phyloP scores from a whole-genome alignment of 2,329 filamentous ascomycete species.

The Nannizzia gypsea region DNA sequence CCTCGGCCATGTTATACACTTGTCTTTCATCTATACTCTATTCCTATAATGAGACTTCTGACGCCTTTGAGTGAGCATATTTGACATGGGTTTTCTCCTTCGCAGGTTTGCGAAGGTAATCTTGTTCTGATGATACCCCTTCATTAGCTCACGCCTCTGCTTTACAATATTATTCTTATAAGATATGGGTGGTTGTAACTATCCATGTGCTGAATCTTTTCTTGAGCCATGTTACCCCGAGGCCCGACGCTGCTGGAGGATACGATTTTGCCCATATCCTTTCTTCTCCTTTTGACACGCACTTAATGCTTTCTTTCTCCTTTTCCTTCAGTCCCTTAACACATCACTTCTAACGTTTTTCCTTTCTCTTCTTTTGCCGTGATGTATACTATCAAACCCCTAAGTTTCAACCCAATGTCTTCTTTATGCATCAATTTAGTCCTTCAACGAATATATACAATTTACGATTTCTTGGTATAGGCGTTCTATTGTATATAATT shows the following conservation, averaged over 20 bases:
- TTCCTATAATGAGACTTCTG: not conserved
- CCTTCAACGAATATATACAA: not conserved
- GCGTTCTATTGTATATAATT: not conserved
- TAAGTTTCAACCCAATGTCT: not conserved
- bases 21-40: not conserved
- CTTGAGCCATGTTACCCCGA: not conserved
- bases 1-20: not conserved
- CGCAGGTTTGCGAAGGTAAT: not conserved
- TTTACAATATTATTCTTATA: constrained; percentile 3
- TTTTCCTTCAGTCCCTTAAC: too few relatives aligned
- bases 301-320: constrained; percentile 24
- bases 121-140: constrained; percentile 4
- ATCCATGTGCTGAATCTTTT: not conserved
- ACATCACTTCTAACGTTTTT: constrained; percentile 18
- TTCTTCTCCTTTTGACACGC: not conserved
- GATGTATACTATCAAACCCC: not conserved
- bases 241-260: not conserved
- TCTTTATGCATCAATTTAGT: not conserved
- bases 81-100: not conserved
- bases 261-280: not conserved
- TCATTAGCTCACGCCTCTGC: not conserved
- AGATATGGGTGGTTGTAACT: not conserved
- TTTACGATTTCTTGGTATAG: not conserved
- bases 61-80: not conserved
- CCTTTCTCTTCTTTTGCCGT: constrained; percentile 16